Conservation (phyloP, 169 alveolate genomes). For the Plasmodium gonderi region DNA sequence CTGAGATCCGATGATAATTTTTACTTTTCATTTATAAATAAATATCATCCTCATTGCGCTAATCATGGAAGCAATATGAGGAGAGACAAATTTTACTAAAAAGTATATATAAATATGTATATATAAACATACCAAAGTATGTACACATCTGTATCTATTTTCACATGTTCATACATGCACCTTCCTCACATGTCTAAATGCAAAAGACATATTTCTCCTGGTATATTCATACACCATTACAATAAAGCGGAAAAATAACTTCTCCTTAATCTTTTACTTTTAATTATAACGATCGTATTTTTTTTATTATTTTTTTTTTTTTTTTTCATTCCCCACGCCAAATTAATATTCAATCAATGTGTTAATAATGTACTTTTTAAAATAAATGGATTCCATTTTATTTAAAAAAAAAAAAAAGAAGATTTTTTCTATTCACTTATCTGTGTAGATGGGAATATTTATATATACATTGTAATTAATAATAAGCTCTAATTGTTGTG, state of each 20-base stretch:
- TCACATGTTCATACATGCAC: too few species aligned
- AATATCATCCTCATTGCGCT: slow-evolving; percentile 5
- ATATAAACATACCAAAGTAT: not conserved
- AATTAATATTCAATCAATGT: not conserved
- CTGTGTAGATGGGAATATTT: slow-evolving; percentile 8
- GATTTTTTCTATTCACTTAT: not conserved
- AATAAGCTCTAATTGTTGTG: not conserved
- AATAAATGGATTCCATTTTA: not conserved
- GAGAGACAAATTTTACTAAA: not conserved
- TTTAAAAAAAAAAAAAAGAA: not conserved
- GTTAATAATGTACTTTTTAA: not conserved
- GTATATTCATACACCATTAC: not conserved
- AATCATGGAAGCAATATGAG: not conserved
- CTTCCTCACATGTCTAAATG: not conserved
- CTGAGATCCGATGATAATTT: not conserved
- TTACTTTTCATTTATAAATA: not conserved
- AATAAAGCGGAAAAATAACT: not conserved
- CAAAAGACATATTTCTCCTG: not conserved
- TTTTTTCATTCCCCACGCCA: not conserved
- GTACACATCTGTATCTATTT: not conserved
- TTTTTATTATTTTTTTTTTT: slow-evolving; percentile 1
- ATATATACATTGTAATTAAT: slow-evolving; percentile 1
- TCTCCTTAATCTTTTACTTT: slow-evolving; percentile 8
- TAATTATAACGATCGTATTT: not conserved
- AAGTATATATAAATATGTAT: not conserved